A percentile compares a stretch with the other conserved stretches of the same genome.
phyloP scores from a whole-genome alignment of 129 eudicot species.

The Apium graveolens region DNA sequence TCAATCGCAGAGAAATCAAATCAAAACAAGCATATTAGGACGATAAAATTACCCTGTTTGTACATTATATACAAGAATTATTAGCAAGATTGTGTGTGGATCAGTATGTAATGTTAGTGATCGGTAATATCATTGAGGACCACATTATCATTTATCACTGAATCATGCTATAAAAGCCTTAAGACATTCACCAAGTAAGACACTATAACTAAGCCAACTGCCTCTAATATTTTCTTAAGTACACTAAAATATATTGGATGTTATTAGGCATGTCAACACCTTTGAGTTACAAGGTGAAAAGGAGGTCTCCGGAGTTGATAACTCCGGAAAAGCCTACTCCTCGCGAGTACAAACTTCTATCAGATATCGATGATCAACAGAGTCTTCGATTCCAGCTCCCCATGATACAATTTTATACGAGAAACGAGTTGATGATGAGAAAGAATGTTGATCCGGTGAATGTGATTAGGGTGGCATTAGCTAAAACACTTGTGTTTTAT shows the following conservation, averaged over 20 bases:
- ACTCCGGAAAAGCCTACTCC: constrained; percentile 5
- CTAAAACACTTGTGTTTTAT: constrained; percentile 20
- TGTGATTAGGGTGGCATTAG: constrained; percentile 21
- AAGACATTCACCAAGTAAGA: not conserved
- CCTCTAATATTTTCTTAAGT: not conserved
- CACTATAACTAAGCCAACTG: not conserved
- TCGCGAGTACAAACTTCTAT: not conserved
- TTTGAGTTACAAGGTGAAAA: not conserved
- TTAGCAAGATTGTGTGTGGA: not conserved
- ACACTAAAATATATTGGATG: not conserved
- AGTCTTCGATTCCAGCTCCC: not conserved
- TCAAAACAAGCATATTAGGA: not conserved
- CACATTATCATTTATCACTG: not conserved
- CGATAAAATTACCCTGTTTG: not conserved
- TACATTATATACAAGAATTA: not conserved
- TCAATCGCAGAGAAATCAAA: not conserved
- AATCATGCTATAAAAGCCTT: not conserved
- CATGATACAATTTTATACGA: not conserved
- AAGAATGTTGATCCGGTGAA: constrained; percentile 15
- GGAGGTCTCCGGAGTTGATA: constrained; percentile 1
- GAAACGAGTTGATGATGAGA: no score
- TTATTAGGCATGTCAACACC: not conserved
- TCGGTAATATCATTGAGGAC: not conserved
- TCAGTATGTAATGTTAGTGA: not conserved
- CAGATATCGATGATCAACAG: not conserved